Percentiles rank a stretch among this genome's conserved stretches.
phyloP scores from a whole-genome alignment of 2,329 filamentous ascomycete species.

The Ophiostoma triangulosporum region DNA sequence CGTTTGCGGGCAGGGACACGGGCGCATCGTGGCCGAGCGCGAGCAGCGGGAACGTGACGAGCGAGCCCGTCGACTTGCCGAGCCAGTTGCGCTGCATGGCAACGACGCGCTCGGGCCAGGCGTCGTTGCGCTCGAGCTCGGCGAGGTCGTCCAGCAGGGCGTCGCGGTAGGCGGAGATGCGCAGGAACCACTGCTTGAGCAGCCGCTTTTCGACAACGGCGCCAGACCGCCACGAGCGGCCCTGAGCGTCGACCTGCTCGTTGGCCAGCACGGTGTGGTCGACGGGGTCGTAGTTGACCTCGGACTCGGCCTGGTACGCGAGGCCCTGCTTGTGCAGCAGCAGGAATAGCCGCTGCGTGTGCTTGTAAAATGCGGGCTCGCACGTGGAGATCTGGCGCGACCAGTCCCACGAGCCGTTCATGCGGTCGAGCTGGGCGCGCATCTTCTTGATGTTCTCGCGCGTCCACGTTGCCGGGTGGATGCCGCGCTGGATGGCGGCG shows the following conservation, averaged over 20 bases:
- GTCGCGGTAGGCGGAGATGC: slow-evolving; percentile 67
- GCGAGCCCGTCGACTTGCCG: slow-evolving; percentile 61
- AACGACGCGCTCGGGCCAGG: slow-evolving; percentile 73
- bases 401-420: slow-evolving; percentile 81
- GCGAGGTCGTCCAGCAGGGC: slow-evolving; percentile 59
- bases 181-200: slow-evolving; percentile 82
- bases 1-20: slow-evolving; percentile 31
- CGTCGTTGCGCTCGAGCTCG: slow-evolving; percentile 43
- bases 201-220: slow-evolving; percentile 68
- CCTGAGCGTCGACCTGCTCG: slow-evolving; percentile 81
- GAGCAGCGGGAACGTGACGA: slow-evolving; percentile 55
- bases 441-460: slow-evolving; percentile 67
- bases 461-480: slow-evolving; percentile 70
- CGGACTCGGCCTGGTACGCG: slow-evolving; percentile 69
- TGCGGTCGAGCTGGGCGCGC: slow-evolving; percentile 65
- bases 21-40: slow-evolving; percentile 26
- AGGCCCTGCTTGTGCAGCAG: slow-evolving; percentile 60
- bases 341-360: slow-evolving; percentile 77
- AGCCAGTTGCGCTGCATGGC: slow-evolving; percentile 83
- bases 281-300: slow-evolving; percentile 84
- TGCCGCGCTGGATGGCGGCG: slow-evolving; percentile 69
- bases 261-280: slow-evolving; percentile 85
- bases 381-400: slow-evolving; percentile 69
- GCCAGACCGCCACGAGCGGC: slow-evolving; percentile 75
- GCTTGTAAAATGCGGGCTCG: slow-evolving; percentile 74